These are phyloP conservation scores for Fagopyrum esculentum DNA, from an alignment of 148 eudicot species.

Conservation along the genomic window DNA sequence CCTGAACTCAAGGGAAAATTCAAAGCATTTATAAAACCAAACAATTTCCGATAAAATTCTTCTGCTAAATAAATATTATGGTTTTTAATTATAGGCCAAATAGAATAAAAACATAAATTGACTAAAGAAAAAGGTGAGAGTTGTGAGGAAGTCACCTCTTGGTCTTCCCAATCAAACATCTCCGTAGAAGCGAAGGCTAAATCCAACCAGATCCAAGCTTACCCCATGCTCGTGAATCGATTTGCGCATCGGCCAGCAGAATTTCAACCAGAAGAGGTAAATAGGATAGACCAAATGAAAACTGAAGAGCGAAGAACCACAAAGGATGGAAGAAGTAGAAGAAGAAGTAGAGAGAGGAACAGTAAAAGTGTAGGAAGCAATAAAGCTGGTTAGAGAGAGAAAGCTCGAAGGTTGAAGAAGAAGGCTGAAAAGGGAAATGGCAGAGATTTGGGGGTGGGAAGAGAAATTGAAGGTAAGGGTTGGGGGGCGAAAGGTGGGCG, in stretches of 20 bases:
- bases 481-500: neutral
- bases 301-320: neutral
- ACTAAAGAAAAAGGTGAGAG: neutral
- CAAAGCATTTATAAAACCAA: neutral
- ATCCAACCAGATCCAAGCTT: conserved; percentile 9
- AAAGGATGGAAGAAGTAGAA: neutral
- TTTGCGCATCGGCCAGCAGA: conserved; percentile 18
- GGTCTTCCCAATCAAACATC: conserved; percentile 90
- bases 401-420: neutral
- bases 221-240: conserved; percentile 20
- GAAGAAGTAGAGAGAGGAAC: neutral
- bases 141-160: conserved; percentile 39
- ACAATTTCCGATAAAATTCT: neutral
- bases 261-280: too few species aligned
- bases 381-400: neutral
- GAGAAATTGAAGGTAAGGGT: neutral
- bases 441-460: neutral
- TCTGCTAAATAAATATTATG: neutral
- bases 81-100: neutral
- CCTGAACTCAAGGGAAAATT: neutral
- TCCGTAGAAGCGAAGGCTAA: conserved; percentile 27
- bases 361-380: neutral
- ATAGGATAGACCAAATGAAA: neutral
- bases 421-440: neutral
- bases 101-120: neutral